Conservation (phyloP, 2,329 filamentous ascomycete species). For the Microsporum audouinii region DNA sequence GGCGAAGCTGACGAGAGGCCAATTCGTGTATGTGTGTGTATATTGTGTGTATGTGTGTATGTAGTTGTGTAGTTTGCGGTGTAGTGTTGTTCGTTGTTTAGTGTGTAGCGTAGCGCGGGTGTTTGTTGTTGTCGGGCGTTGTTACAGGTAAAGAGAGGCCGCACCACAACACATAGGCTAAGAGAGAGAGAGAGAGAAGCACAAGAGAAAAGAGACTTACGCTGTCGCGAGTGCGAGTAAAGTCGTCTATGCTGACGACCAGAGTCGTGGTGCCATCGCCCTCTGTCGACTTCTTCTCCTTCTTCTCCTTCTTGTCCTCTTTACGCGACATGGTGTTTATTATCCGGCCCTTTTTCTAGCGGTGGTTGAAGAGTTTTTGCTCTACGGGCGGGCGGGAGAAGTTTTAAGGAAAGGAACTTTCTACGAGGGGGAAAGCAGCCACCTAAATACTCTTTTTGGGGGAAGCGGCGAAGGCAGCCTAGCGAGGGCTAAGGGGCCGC, state of each 20-base stretch:
- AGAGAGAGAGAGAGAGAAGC: neutral
- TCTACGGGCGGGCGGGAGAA: neutral
- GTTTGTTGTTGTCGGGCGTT: neutral
- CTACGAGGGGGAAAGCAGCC: too few relatives aligned
- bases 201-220: conserved; percentile 44
- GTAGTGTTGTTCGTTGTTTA: neutral
- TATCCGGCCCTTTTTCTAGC: neutral
- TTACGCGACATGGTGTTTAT: conserved; percentile 32
- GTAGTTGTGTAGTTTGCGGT: neutral
- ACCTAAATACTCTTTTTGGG: too few relatives aligned
- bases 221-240: conserved; percentile 67
- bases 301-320: conserved; percentile 25
- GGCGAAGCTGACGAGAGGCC: neutral
- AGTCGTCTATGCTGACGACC: conserved; percentile 55
- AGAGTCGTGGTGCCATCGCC: conserved; percentile 24
- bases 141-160: neutral
- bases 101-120: neutral
- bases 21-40: neutral
- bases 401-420: neutral
- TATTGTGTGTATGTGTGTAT: neutral
- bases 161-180: neutral
- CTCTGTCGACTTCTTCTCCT: conserved; percentile 9
- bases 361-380: neutral
- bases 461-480: too few relatives aligned
- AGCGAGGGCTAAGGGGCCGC: too few relatives aligned